phyloP scores from a whole-genome alignment of 805 yeast species.

The Debaryomyces castellii region DNA sequence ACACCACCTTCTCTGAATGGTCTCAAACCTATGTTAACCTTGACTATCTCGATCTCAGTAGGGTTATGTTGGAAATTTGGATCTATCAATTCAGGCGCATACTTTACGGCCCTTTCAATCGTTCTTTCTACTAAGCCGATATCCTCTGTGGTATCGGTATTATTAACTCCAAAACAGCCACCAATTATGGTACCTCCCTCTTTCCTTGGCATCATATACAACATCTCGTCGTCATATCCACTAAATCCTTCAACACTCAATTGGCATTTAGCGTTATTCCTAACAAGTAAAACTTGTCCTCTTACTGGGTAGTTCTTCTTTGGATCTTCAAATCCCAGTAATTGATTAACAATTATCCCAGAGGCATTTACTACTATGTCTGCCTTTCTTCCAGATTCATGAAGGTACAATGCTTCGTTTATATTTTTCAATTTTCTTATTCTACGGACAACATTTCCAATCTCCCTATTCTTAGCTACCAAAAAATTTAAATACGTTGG shows the following conservation, averaged over 20 bases:
- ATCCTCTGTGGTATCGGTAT: conserved; percentile 28
- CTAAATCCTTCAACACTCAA: conserved; percentile 35
- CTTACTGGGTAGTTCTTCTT: conserved; percentile 48
- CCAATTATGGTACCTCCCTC: conserved; percentile 76
- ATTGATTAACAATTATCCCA: conserved; percentile 48
- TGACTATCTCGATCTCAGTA: conserved; percentile 25
- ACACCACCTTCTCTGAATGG: conserved; percentile 38
- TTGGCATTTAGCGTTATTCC: conserved; percentile 36
- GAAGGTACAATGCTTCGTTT: conserved; percentile 48
- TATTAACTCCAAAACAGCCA: conserved; percentile 38
- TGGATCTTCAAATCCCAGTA: conserved; percentile 47
- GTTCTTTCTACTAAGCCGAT: conserved; percentile 47
- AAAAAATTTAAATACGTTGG: conserved; percentile 56
- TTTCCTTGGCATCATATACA: conserved; percentile 66
- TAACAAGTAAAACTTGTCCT: conserved; percentile 58
- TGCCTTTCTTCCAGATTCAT: conserved; percentile 40
- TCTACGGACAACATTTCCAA: conserved; percentile 51
- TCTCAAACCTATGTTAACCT: conserved; percentile 37
- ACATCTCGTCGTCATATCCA: conserved; percentile 39
- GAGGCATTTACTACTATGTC: conserved; percentile 57
- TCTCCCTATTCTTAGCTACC: conserved; percentile 40
- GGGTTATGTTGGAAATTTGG: conserved; percentile 24
- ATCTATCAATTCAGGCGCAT: conserved; percentile 39
- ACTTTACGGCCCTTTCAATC: conserved; percentile 41
- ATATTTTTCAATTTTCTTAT: conserved; percentile 38